These are phyloP conservation scores for Trametes meyenii DNA, from an alignment of 768 basidiomycete genomes.

Conservation along the genomic window DNA sequence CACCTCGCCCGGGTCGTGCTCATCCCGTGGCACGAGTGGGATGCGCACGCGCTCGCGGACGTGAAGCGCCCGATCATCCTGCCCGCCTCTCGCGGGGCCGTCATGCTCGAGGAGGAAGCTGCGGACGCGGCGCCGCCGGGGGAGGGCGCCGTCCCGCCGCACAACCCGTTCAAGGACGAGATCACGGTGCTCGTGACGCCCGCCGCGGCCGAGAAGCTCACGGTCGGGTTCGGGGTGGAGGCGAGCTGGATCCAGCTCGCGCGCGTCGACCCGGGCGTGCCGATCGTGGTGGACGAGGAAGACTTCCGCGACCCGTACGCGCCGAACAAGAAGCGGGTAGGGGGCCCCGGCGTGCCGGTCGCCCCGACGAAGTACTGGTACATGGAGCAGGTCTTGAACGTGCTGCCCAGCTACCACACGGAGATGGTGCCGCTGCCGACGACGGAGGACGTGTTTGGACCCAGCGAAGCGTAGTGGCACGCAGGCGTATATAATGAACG, in stretches of 20 bases:
- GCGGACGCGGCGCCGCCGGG: slow-evolving; percentile 9
- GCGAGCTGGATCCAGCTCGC: slow-evolving; percentile 73
- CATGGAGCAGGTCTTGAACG: slow-evolving; percentile 54
- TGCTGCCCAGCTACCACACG: slow-evolving; percentile 56
- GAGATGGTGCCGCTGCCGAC: slow-evolving; percentile 29
- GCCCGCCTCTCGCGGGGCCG: slow-evolving; percentile 41
- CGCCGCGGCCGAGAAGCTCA: slow-evolving; percentile 43
- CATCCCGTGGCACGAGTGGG: slow-evolving; percentile 54
- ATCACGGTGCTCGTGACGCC: slow-evolving; percentile 63
- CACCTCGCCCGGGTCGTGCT: slow-evolving; percentile 54
- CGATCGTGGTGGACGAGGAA: slow-evolving; percentile 3
- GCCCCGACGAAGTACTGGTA: slow-evolving; percentile 54
- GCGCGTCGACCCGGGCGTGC: slow-evolving; percentile 36
- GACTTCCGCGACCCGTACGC: slow-evolving; percentile 7
- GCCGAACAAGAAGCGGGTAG: slow-evolving; percentile 32
- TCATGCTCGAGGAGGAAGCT: slow-evolving; percentile 29
- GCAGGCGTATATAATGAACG: background rate
- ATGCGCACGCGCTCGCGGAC: slow-evolving; percentile 40
- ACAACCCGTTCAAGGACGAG: slow-evolving; percentile 57
- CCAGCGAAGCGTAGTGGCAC: background rate
- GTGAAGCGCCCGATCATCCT: slow-evolving; percentile 41
- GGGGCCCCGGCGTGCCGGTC: slow-evolving; percentile 26
- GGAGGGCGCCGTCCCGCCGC: slow-evolving; percentile 31
- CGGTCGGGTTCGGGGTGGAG: slow-evolving; percentile 59
- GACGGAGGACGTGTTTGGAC: slow-evolving; percentile 17